phyloP scores from a whole-genome alignment of 768 basidiomycete genomes.

The Jaapia argillacea region DNA sequence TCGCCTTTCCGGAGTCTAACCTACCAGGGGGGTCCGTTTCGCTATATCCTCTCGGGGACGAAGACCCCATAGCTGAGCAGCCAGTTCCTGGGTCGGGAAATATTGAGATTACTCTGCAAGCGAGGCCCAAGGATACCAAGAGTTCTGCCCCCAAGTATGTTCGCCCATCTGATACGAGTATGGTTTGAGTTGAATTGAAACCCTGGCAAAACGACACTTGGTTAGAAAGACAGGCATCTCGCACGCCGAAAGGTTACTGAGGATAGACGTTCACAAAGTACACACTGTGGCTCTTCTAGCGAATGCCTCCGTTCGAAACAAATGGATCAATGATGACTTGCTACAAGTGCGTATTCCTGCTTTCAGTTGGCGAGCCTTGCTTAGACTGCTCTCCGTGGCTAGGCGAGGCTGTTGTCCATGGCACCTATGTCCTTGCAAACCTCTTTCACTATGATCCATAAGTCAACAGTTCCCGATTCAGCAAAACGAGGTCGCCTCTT shows the following conservation, averaged over 20 bases:
- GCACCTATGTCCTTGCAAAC: conserved; percentile 76
- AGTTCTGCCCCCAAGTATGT: not conserved
- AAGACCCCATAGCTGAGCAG: not conserved
- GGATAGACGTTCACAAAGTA: conserved; percentile 81
- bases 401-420: conserved; percentile 87
- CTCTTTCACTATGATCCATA: conserved; percentile 73
- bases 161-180: not conserved
- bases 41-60: conserved; percentile 14
- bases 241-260: conserved; percentile 58
- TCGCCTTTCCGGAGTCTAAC: conserved; percentile 56
- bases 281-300: conserved; percentile 78
- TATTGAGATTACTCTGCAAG: conserved; percentile 56
- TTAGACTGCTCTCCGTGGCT: conserved; percentile 3
- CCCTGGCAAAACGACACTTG: conserved; percentile 7
- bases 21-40: too few species aligned
- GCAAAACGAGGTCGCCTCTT: conserved; percentile 81
- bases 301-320: conserved; percentile 68
- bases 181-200: too few species aligned
- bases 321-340: conserved; percentile 73
- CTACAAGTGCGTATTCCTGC: conserved; percentile 53
- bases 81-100: conserved; percentile 11
- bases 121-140: conserved; percentile 20
- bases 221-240: conserved; percentile 40
- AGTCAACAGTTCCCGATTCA: conserved; percentile 70
- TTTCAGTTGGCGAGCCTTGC: not conserved